Evolutionary conservation across 345 rosid genomes (phyloP).

Genomic region (Passiflora organensis): DNA sequence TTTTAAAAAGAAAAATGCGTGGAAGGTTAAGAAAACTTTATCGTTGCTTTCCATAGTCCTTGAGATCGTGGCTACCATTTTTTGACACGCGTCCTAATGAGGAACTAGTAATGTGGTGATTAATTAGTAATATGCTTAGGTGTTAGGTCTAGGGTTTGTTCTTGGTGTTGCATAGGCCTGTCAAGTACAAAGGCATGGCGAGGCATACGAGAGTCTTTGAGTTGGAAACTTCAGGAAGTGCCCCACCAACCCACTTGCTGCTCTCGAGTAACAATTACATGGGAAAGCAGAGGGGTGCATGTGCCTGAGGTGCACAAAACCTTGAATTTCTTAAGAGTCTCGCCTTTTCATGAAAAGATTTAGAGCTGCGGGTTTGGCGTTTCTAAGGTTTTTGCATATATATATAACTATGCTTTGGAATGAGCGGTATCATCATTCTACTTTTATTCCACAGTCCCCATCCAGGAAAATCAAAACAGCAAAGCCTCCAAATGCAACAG

Average conservation of each 20-base stretch:
- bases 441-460: constrained; percentile 8
- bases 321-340: constrained; percentile 51
- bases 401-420: constrained; percentile 20
- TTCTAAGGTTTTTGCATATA: constrained; percentile 11
- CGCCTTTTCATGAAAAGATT: constrained; percentile 60
- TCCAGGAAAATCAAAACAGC: neutral
- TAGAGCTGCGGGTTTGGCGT: constrained; percentile 50
- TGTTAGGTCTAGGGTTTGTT: no score
- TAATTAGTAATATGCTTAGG: no score
- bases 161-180: no score
- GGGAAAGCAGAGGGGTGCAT: constrained; percentile 48
- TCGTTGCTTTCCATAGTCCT: constrained; percentile 20
- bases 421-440: constrained; percentile 21
- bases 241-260: constrained; percentile 32
- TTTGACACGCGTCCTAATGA: constrained; percentile 26
- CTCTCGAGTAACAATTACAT: constrained; percentile 22
- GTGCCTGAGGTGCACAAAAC: constrained; percentile 37
- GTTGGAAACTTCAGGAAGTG: constrained; percentile 28
- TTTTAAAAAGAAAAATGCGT: no score
- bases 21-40: constrained; percentile 10
- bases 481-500: constrained; percentile 31
- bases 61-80: neutral
- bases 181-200: no score
- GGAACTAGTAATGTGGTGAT: constrained; percentile 13
- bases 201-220: constrained; percentile 8